Conservation (phyloP, 2,329 filamentous ascomycete species). For the Neophaeococcomyces mojaviensis region DNA sequence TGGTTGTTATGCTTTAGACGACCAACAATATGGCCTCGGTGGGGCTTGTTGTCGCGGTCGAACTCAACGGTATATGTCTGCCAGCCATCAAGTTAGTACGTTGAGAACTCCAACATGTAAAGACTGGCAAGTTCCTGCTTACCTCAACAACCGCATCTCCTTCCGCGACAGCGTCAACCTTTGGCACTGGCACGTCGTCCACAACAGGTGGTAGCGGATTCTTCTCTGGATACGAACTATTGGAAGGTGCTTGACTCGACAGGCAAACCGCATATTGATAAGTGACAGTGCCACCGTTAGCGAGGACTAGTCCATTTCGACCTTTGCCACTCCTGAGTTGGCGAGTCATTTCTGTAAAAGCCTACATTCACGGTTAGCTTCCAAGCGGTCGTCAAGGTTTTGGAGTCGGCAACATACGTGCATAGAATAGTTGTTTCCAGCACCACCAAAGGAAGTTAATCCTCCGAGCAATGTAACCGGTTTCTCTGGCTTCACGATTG, state of each 20-base stretch:
- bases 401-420: conserved; percentile 40
- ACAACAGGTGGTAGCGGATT: conserved; percentile 41
- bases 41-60: conserved; percentile 42
- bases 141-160: conserved; percentile 50
- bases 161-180: conserved; percentile 36
- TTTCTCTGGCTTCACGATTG: conserved; percentile 39
- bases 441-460: conserved; percentile 61
- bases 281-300: conserved; percentile 59
- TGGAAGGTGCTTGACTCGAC: conserved; percentile 38
- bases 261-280: conserved; percentile 58
- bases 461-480: conserved; percentile 57
- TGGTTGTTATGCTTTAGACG: conserved; percentile 39
- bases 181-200: conserved; percentile 34
- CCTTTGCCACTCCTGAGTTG: conserved; percentile 42
- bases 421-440: conserved; percentile 65
- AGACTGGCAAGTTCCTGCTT: conserved; percentile 14
- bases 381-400: no score
- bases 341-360: conserved; percentile 50
- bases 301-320: conserved; percentile 51
- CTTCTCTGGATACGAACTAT: conserved; percentile 39
- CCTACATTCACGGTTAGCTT: conserved; percentile 24
- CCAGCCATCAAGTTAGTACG: not conserved
- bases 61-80: conserved; percentile 57
- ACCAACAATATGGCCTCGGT: conserved; percentile 46
- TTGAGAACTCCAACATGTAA: not conserved